These are phyloP conservation scores for Rubus idaeus DNA, from an alignment of 306 rosid species.

Conservation along the genomic window DNA sequence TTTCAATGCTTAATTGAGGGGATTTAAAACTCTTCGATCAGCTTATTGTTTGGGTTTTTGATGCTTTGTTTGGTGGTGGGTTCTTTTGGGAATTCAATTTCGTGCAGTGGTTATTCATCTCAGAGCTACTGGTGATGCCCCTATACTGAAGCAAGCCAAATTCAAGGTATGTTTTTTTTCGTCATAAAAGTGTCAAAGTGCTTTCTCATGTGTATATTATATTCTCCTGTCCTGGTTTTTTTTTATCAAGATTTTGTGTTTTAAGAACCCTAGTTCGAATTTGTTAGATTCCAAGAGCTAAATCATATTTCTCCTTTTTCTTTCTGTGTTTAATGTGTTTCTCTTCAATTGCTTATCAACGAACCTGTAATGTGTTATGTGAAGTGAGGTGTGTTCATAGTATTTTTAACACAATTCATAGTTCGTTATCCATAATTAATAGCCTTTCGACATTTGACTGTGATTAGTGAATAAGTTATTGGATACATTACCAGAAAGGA, in stretches of 20 bases:
- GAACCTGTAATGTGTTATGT: not conserved
- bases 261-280: not conserved
- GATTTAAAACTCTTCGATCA: not conserved
- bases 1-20: not conserved
- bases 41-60: not conserved
- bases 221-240: not conserved
- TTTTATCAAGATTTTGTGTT: not conserved
- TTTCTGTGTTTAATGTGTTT: not conserved
- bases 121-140: constrained; percentile 98
- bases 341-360: not conserved
- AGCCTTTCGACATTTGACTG: not conserved
- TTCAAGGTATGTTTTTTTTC: constrained; percentile 60
- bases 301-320: not conserved
- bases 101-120: constrained; percentile 87
- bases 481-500: not conserved
- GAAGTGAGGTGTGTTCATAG: not conserved
- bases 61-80: constrained; percentile 3
- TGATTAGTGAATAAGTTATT: not conserved
- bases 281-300: not conserved
- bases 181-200: not conserved
- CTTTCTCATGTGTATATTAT: no score
- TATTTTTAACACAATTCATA: not conserved
- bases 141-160: constrained; percentile 87
- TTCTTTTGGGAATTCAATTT: constrained; percentile 24
- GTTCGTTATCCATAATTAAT: not conserved